Evolutionary conservation across 2,329 filamentous ascomycete genomes (phyloP), one percentile per base, ranked within the genome.

Genomic region (Lasiodiplodia hormozganensis): DNA sequence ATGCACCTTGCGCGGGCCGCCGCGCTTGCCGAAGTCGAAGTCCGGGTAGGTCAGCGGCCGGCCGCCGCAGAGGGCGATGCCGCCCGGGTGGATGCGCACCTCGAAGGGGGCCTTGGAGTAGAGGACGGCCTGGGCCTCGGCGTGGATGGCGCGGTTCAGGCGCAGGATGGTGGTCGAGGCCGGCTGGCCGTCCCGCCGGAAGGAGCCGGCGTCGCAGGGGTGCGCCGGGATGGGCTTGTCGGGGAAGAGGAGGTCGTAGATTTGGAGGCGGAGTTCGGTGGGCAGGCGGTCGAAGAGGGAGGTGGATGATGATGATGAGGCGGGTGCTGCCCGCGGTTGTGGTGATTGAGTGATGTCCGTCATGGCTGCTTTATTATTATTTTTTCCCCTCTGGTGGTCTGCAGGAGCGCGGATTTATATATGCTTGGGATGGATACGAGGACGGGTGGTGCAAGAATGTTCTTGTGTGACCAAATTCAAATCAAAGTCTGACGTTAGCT

Each of bases 191-290:
- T 67, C 65, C 38, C n/a, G 11, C 25, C 65, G 65, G 52, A 58
- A 28, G 52, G 18, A 4, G 65, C 65, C 31, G 16, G 16, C 2
- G 47, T 18, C n/a, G 60, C 11, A 36, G 49, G 51, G 62, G 54
- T 60, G 56, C 52, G 54, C 36, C 1, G 65, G 65, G n/a, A 68
- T 49, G 5, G 38, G 21, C 21, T 68, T 53, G 65, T 49, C 36
- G 4, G 65, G 54, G 65, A 68, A 68, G 54, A 68, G 56, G 65
- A 31, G 31, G 31, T 68, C 65, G 65, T 68, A 68, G 65, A 68
- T 62, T 25, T 68, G 65, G 43, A 68, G 65, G 56, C 65, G 65
- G 21, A 68, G 65, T 21, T 68, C 65, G 28, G 56, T 57, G 8
- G 65, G 65, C 2, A 68, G 65, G 14, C 56, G 65, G 28, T 68